Conservation (phyloP, 2,329 filamentous ascomycete genomes). For the Diaporthe sp. region DNA sequence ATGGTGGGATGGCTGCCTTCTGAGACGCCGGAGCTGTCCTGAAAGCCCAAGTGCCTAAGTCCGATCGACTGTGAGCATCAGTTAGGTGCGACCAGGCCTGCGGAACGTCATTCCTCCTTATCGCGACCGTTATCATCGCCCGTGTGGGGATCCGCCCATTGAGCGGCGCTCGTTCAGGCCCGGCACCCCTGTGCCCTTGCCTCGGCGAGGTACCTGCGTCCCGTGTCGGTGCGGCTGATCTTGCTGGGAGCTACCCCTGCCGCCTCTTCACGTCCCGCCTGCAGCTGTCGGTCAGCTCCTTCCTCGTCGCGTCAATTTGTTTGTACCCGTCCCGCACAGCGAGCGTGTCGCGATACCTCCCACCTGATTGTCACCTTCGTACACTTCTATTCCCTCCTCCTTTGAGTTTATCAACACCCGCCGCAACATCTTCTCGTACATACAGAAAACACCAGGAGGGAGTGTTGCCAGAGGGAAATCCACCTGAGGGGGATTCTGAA, state of each 20-base stretch:
- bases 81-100: not conserved
- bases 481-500: not conserved
- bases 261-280: slow-evolving; percentile 17
- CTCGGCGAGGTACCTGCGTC: slow-evolving; percentile 25
- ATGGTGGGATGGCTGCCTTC: slow-evolving; percentile 41
- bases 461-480: not conserved
- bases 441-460: not conserved
- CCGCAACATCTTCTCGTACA: slow-evolving; percentile 6
- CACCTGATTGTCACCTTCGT: not conserved
- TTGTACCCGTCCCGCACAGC: slow-evolving; percentile 32
- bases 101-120: slow-evolving; percentile 26
- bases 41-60: slow-evolving; percentile 40
- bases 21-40: slow-evolving; percentile 41
- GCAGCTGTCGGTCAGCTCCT: slow-evolving; percentile 15
- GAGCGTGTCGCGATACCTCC: slow-evolving; percentile 33
- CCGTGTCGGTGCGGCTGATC: slow-evolving; percentile 3
- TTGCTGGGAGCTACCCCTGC: slow-evolving; percentile 36
- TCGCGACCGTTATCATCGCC: not conserved
- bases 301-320: slow-evolving; percentile 27
- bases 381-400: not conserved
- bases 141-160: slow-evolving; percentile 13
- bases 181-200: not conserved
- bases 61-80: slow-evolving; percentile 24
- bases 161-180: not conserved
- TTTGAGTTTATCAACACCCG: not conserved